Conservation (phyloP, 2,329 filamentous ascomycete genomes). For the Xylaria sp. region DNA sequence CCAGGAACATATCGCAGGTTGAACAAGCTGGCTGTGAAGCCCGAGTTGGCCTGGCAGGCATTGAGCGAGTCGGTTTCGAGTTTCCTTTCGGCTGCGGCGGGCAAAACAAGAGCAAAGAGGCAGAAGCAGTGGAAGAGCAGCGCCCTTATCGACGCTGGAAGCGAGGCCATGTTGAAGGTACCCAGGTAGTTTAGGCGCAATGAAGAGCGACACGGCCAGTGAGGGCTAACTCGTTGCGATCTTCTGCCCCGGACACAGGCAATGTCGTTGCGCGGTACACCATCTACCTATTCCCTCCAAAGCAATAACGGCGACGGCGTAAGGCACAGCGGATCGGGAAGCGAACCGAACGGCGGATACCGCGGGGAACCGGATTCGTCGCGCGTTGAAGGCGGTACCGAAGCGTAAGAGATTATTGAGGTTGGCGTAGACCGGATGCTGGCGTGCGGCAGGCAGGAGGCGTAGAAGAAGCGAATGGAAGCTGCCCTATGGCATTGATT, state of each 20-base stretch:
- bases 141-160: slow-evolving; percentile 13
- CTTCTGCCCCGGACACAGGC: background rate
- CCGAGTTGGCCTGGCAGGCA: slow-evolving; percentile 76
- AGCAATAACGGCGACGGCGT: background rate
- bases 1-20: slow-evolving; percentile 73
- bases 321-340: background rate
- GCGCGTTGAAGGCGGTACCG: background rate
- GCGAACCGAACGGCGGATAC: slow-evolving; percentile 10
- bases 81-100: slow-evolving; percentile 33
- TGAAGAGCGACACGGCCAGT: background rate
- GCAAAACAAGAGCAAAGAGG: slow-evolving; percentile 34
- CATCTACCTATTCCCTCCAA: background rate
- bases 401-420: background rate
- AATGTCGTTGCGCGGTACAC: background rate
- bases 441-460: slow-evolving; percentile 2
- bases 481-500: slow-evolving; percentile 17
- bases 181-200: background rate
- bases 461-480: slow-evolving; percentile 20
- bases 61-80: slow-evolving; percentile 65
- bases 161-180: slow-evolving; percentile 19
- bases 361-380: background rate
- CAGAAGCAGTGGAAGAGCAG: slow-evolving; percentile 24
- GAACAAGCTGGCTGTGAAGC: slow-evolving; percentile 81
- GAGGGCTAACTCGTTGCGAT: background rate
- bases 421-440: background rate